Evolutionary conservation across 2,329 filamentous ascomycete genomes (phyloP).

Genomic region (Xylogone sp.): DNA sequence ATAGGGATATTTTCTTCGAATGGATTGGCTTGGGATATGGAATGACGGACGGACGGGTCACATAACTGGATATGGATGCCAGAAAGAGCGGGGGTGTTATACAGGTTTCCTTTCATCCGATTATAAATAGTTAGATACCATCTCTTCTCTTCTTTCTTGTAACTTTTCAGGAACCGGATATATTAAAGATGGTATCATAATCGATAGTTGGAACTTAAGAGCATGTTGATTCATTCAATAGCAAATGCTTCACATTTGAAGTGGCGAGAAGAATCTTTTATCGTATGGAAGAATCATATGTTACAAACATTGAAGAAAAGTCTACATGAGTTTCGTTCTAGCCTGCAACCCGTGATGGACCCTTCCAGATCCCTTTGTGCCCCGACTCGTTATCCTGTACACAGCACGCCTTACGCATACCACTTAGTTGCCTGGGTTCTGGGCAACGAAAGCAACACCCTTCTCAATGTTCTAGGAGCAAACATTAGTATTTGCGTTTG

Average conservation of each 20-base stretch:
- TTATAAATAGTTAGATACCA: no score
- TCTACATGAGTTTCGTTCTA: background rate
- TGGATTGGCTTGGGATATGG: no score
- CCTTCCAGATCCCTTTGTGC: background rate
- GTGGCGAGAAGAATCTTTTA: background rate
- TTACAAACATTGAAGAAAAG: background rate
- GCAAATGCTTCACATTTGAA: background rate
- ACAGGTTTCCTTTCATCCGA: no score
- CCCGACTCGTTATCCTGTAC: background rate
- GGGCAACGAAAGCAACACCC: conserved; percentile 62
- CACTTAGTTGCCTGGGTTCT: conserved; percentile 57
- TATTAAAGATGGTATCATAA: no score
- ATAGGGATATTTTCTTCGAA: background rate
- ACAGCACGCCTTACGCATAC: background rate
- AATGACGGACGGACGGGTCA: no score
- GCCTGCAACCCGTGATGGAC: background rate
- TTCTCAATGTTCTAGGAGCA: conserved; percentile 81
- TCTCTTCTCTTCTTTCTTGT: no score
- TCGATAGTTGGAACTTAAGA: no score
- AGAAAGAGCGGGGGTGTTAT: no score
- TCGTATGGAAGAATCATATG: background rate
- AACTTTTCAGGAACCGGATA: no score
- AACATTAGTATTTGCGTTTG: conserved; percentile 13
- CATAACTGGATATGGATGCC: no score
- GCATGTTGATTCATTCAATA: background rate